Conservation (phyloP, 2,329 filamentous ascomycete species). For the Aspergillus tanneri region DNA sequence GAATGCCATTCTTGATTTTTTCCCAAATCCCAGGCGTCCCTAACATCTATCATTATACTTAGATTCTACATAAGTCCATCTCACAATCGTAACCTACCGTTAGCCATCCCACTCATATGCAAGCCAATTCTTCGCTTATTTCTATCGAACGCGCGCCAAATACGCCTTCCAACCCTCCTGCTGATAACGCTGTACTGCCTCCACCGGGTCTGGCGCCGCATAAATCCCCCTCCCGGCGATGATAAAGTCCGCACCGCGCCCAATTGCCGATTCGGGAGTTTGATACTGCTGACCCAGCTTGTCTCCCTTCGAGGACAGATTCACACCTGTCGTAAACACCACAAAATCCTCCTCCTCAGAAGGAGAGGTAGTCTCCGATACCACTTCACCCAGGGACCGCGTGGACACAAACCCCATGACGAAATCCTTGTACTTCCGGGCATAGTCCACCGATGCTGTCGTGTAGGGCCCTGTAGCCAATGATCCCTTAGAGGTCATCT, state of each 20-base stretch:
- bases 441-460: conserved; percentile 47
- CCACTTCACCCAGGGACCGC: conserved; percentile 39
- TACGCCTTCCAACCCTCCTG: conserved; percentile 50
- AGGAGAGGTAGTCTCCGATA: conserved; percentile 25
- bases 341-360: conserved; percentile 47
- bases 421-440: conserved; percentile 44
- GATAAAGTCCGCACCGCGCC: conserved; percentile 49
- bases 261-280: conserved; percentile 47
- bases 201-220: conserved; percentile 45
- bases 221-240: conserved; percentile 51
- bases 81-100: no score
- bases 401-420: conserved; percentile 51
- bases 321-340: conserved; percentile 51
- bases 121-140: conserved; percentile 5
- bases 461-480: conserved; percentile 48
- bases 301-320: conserved; percentile 48
- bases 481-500: conserved; percentile 53
- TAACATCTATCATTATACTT: no score
- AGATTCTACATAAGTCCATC: no score
- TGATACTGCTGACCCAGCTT: conserved; percentile 51
- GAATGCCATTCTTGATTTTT: no score
- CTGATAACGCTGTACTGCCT: conserved; percentile 46
- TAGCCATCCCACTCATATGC: no score
- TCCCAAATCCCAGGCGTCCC: no score
- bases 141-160: conserved; percentile 33